Evolutionary conservation across 352 stramenopile species (phyloP).

Genomic region (Phytophthora citrophthora): DNA sequence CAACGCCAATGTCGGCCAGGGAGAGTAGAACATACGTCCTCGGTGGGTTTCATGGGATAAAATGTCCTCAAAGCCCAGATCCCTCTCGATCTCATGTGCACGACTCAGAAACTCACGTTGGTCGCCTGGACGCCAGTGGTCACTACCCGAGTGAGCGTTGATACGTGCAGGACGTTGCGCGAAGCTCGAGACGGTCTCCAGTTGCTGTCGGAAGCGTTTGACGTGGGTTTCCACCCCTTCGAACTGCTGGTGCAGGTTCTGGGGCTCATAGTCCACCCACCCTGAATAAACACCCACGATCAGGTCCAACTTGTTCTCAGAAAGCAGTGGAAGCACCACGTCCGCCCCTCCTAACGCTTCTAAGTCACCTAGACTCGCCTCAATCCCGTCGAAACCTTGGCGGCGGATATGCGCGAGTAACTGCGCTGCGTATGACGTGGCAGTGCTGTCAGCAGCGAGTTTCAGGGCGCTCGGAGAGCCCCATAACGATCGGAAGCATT

Average conservation of each 20-base stretch:
- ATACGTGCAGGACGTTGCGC: slow-evolving; percentile 42
- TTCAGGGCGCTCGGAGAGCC: slow-evolving; percentile 45
- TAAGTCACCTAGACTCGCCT: slow-evolving; percentile 72
- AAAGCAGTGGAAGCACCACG: slow-evolving; percentile 47
- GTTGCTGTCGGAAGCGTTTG: slow-evolving; percentile 46
- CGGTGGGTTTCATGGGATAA: slow-evolving; percentile 72
- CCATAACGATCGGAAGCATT: slow-evolving; percentile 70
- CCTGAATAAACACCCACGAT: slow-evolving; percentile 76
- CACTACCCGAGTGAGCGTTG: slow-evolving; percentile 68
- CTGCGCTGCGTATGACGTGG: slow-evolving; percentile 32
- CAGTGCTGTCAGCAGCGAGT: slow-evolving; percentile 25
- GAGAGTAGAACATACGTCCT: slow-evolving; percentile 72
- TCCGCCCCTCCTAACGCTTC: slow-evolving; percentile 49
- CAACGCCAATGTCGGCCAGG: slow-evolving; percentile 67
- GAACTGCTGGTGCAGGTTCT: slow-evolving; percentile 59
- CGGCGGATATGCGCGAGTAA: slow-evolving; percentile 46
- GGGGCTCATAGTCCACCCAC: slow-evolving; percentile 74
- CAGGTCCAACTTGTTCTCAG: slow-evolving; percentile 59
- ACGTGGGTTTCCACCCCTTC: slow-evolving; percentile 52
- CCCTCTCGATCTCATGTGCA: slow-evolving; percentile 50
- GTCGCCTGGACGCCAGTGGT: slow-evolving; percentile 55
- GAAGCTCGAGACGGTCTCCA: slow-evolving; percentile 38
- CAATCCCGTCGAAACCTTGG: slow-evolving; percentile 72
- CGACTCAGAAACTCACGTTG: slow-evolving; percentile 60
- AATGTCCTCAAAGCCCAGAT: slow-evolving; percentile 38